Evolutionary conservation across 495 filamentous ascomycete genomes (phyloP), one percentile per base, ranked within the genome.

Genomic region (Xylaria nigripes): DNA sequence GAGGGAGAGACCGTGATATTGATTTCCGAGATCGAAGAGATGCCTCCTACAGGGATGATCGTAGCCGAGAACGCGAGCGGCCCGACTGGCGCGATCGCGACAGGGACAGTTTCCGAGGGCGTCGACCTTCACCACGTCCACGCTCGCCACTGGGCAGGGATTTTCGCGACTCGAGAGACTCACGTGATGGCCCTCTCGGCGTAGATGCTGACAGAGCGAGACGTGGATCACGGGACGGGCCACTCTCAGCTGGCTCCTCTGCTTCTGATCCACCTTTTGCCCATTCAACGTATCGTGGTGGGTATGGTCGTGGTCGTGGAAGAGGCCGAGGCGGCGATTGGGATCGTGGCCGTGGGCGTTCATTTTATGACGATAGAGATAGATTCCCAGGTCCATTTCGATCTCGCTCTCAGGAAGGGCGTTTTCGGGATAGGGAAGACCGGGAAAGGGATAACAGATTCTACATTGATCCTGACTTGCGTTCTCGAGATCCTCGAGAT

Each of bases 371-470:
- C 54, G 86, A 89, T 43, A 78, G 84, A 18, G 68, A 76, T 42
- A 69, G 72, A 48, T 73, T 74, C 42, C 79, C 83, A 45, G 72
- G 74, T 22, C 24, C 51, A n/a, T 64, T 64, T 34, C 77, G 86
- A 45, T 86, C 86, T 62, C 78, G 84, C 27, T 90, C 87, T 32
- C 81, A 85, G 43, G 86, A 89, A 59, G 75, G 78, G 27, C 79
- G 85, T 46, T 79, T 65, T 23, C 72, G 72, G 56, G 80, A 67
- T 7, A 75, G 64, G 41, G 76, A 80, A 13, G 74, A 79, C 24
- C 71, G 75, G 38, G 76, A 80, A 30, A 70, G 71, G 36, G 66
- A 72, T 22, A 71, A 66, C 45, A 50, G 73, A 55, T 73, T 40
- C 12, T 40, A 72, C 22, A 50, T 61, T 15, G 75, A 78, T n/a